Conservation (phyloP, 2,329 filamentous ascomycete genomes). For the Penicillium expansum region DNA sequence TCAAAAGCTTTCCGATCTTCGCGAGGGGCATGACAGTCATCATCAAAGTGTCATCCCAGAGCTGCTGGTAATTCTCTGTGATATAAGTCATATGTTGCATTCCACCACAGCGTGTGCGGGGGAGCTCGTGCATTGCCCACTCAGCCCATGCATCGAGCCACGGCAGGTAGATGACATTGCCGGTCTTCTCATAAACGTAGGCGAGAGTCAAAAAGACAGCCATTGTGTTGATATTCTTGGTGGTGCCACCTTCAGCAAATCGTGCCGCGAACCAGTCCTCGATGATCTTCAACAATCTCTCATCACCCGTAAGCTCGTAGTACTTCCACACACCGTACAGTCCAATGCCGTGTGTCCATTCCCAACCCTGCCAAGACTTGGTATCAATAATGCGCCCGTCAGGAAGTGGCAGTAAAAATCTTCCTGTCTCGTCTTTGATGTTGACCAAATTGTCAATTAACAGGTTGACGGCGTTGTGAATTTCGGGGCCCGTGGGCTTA, state of each 20-base stretch:
- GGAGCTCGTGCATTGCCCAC: conserved; percentile 76
- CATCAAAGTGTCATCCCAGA: conserved; percentile 86
- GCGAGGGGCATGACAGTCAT: conserved; percentile 80
- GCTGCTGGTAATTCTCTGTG: conserved; percentile 67
- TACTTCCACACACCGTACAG: conserved; percentile 82
- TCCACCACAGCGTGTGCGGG: conserved; percentile 66
- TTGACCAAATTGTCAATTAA: conserved; percentile 73
- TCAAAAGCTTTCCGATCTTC: conserved; percentile 71
- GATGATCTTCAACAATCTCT: conserved; percentile 62
- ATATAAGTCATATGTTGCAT: conserved; percentile 77
- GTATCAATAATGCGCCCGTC: conserved; percentile 78
- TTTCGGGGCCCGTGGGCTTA: conserved; percentile 32
- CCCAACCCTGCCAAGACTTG: conserved; percentile 74
- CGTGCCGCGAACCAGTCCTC: conserved; percentile 70
- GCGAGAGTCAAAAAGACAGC: conserved; percentile 72
- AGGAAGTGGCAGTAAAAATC: conserved; percentile 67
- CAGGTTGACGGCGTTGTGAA: conserved; percentile 59
- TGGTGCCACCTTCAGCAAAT: conserved; percentile 68
- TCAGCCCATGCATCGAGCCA: conserved; percentile 81
- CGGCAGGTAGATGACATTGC: conserved; percentile 66
- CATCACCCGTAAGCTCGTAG: conserved; percentile 67
- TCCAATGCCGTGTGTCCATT: conserved; percentile 78
- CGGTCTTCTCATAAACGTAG: conserved; percentile 72
- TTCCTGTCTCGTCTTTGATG: conserved; percentile 71
- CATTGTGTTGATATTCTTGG: conserved; percentile 87